Conservation (phyloP, 345 rosid species). For the Schrenkiella parvula region DNA sequence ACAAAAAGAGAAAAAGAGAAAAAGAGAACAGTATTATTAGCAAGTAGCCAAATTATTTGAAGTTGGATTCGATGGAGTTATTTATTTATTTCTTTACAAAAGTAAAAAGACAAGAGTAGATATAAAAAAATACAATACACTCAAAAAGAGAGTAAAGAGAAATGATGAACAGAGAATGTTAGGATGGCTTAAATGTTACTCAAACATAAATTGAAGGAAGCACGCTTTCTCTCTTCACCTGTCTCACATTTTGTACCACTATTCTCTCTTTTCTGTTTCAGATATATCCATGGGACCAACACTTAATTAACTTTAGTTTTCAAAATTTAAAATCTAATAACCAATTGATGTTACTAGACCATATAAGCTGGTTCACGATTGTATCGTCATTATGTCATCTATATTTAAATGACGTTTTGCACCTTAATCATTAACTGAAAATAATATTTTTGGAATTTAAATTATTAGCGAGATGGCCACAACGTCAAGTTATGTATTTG, state of each 20-base stretch:
- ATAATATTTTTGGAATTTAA: neutral
- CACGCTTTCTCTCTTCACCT: conserved; percentile 34
- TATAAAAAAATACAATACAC: neutral
- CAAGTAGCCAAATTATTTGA: conserved; percentile 26
- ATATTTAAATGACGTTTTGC: neutral
- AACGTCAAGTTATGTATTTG: conserved; percentile 64
- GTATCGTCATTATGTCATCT: conserved; percentile 7
- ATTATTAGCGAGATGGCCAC: conserved; percentile 36
- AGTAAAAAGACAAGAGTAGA: neutral
- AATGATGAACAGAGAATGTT: conserved; percentile 51
- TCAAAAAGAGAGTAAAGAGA: conserved; percentile 9
- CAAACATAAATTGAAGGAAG: conserved; percentile 39
- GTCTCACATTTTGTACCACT: conserved; percentile 25
- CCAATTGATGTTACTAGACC: conserved; percentile 7
- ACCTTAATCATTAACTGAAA: conserved; percentile 1
- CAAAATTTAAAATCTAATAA: neutral
- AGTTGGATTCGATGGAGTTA: conserved; percentile 3
- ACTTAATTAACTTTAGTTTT: conserved; percentile 11
- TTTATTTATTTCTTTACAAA: neutral
- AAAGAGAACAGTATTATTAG: conserved; percentile 24
- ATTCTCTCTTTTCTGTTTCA: conserved; percentile 22
- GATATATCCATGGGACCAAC: conserved; percentile 31
- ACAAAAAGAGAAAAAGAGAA: conserved; percentile 6
- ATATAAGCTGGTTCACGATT: conserved; percentile 5
- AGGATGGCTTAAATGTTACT: conserved; percentile 56